phyloP scores from a whole-genome alignment of 2,329 filamentous ascomycete species.

The Ceratocystis cacaofunesta region DNA sequence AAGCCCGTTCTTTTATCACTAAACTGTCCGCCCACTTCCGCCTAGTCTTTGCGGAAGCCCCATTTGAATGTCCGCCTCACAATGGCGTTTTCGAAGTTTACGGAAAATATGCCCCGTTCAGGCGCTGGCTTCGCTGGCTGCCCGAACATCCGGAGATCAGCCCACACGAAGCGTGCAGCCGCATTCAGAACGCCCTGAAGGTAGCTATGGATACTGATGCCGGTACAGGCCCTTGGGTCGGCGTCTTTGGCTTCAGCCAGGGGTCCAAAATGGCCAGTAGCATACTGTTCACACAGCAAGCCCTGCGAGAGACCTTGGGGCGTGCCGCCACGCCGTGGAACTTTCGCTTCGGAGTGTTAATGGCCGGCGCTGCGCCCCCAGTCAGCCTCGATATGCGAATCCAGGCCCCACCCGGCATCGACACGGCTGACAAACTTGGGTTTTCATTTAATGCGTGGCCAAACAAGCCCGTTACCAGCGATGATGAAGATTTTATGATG shows the following conservation, averaged over 20 bases:
- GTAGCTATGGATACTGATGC: constrained; percentile 39
- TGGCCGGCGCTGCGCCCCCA: constrained; percentile 47
- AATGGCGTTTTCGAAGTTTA: constrained; percentile 51
- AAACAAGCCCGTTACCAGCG: constrained; percentile 17
- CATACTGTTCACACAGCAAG: constrained; percentile 47
- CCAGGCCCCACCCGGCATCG: constrained; percentile 19
- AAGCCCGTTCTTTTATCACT: constrained; percentile 42
- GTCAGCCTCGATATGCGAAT: constrained; percentile 33
- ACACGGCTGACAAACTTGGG: constrained; percentile 21
- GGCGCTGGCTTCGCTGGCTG: constrained; percentile 46
- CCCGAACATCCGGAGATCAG: constrained; percentile 40
- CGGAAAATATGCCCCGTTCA: constrained; percentile 50
- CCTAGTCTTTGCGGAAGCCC: constrained; percentile 57
- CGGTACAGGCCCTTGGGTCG: constrained; percentile 43
- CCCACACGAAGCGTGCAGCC: constrained; percentile 27
- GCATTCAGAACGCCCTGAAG: constrained; percentile 28
- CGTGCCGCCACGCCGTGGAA: constrained; percentile 21
- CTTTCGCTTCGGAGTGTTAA: constrained; percentile 46
- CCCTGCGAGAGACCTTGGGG: constrained; percentile 28
- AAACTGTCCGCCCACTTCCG: constrained; percentile 45
- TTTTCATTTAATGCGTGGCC: constrained; percentile 31
- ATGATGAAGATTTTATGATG: constrained; percentile 23
- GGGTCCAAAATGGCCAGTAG: constrained; percentile 48
- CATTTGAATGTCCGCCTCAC: constrained; percentile 47
- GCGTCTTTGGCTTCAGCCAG: constrained; percentile 50